Evolutionary conservation across 345 rosid species (phyloP), one percentile per base, ranked within the genome.

Genomic region (Hypericum androsaemum): DNA sequence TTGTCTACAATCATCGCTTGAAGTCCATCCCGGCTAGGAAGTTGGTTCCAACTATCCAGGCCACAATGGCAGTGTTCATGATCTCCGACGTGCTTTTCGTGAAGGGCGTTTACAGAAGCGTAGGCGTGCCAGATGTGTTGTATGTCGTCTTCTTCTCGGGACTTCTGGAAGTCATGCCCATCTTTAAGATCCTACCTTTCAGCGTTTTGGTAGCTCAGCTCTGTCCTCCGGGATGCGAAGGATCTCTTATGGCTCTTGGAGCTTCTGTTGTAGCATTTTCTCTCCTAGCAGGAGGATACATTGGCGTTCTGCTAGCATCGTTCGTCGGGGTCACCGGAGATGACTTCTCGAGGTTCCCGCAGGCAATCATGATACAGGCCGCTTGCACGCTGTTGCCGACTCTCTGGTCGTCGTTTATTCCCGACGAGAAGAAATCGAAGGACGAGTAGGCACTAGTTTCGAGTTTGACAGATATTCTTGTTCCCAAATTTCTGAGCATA

Each of bases 201-300:
- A 80, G 77, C 5, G 70, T 88, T 13, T 60, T 84, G 71, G 78
- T 92, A 35, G 76, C 86, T 0, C 65, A 77, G 59, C 76, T 84
- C 6, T 86, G 95, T 63, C 96, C 90, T 12, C 78, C 62, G 0
- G 94, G 90, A n/a, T 89, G 94, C 49, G 96, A 88, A 71, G 96
- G 96, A 8, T 90, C 98, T 37, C 60, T 88, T 40, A 78, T 83
- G 81, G 94, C 96, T 6, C 76, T 84, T 22, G 84, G 81, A 9
- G 87, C 79, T 74, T 84, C 95, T 14, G 88, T 84, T 10, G 50
- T 78, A 39, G 88, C 96, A 12, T 80, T 90, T 16, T 67, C 96
- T 0, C 53, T 90, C 14, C 84, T 87, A 43, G 77, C 71, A 17
- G 84, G 94, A 7, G 89, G 98, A 51, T 83, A 75, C 59, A 74